Percentiles rank a stretch among this genome's conserved stretches.
These are phyloP conservation scores for Limonium bicolor DNA, from an alignment of 148 eudicot species.

Conservation along the genomic window DNA sequence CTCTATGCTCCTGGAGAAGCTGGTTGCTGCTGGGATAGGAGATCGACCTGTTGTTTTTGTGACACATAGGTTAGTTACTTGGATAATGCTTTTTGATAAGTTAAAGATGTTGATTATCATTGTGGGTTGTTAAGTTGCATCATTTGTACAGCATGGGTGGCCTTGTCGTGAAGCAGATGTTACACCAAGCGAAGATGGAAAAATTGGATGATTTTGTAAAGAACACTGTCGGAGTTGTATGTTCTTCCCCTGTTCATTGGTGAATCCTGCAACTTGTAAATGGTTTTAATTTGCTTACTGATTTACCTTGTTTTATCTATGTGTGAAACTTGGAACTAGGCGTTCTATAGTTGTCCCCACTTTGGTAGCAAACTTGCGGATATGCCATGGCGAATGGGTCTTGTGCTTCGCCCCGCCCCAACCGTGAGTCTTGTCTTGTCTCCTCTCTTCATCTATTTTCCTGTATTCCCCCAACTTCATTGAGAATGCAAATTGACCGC, in stretches of 20 bases:
- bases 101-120: no score
- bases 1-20: slow-evolving; percentile 82
- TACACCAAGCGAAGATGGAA: slow-evolving; percentile 71
- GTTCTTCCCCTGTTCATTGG: slow-evolving; percentile 15
- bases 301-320: slow-evolving; percentile 2
- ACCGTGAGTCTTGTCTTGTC: slow-evolving; percentile 30
- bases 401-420: slow-evolving; percentile 98
- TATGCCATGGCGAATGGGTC: slow-evolving; percentile 99
- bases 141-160: slow-evolving; percentile 87
- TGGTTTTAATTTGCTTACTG: neutral
- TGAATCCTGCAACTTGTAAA: neutral
- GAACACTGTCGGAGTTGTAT: slow-evolving; percentile 78
- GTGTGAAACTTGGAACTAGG: slow-evolving; percentile 42
- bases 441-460: neutral
- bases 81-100: neutral
- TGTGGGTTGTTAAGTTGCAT: slow-evolving; percentile 2
- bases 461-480: neutral
- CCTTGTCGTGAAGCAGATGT: slow-evolving; percentile 93
- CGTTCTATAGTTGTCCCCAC: slow-evolving; percentile 96
- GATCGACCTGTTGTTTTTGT: slow-evolving; percentile 82
- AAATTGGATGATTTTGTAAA: slow-evolving; percentile 50
- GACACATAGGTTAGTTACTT: slow-evolving; percentile 61
- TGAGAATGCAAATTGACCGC: neutral
- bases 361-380: slow-evolving; percentile 98
- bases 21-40: slow-evolving; percentile 91